Conservation (phyloP, 2,329 filamentous ascomycete genomes). For the Lasiodiplodia theobromae region DNA sequence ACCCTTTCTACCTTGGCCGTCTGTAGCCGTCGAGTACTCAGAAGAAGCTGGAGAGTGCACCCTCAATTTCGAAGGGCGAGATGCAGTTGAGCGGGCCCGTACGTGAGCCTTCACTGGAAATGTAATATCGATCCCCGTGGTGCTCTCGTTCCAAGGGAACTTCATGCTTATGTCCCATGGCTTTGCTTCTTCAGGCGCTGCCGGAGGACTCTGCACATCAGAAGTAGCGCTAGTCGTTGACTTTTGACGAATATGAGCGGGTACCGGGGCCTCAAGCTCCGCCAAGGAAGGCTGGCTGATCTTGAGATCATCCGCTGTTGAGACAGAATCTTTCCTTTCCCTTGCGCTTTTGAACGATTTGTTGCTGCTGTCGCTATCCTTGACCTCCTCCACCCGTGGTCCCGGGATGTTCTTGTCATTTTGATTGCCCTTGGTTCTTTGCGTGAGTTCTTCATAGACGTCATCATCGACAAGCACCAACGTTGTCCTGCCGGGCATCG, state of each 20-base stretch:
- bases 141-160: slow-evolving; percentile 33
- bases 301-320: background rate
- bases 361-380: slow-evolving; percentile 17
- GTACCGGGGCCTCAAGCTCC: slow-evolving; percentile 40
- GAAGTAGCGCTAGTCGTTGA: slow-evolving; percentile 28
- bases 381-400: background rate
- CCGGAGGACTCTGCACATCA: background rate
- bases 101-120: slow-evolving; percentile 31
- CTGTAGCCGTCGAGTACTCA: slow-evolving; percentile 19
- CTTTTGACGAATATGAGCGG: slow-evolving; percentile 34
- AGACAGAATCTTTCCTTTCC: slow-evolving; percentile 17
- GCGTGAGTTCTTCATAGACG: slow-evolving; percentile 42
- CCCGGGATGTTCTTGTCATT: background rate
- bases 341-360: slow-evolving; percentile 27
- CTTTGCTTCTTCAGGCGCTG: slow-evolving; percentile 17
- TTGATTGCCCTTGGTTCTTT: slow-evolving; percentile 21
- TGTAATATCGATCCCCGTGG: slow-evolving; percentile 31
- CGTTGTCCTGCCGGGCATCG: slow-evolving; percentile 42
- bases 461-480: slow-evolving; percentile 45
- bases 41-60: slow-evolving; percentile 17
- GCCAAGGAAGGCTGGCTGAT: slow-evolving; percentile 30
- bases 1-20: slow-evolving; percentile 1
- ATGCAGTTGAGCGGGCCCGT: slow-evolving; percentile 19
- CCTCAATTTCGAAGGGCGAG: slow-evolving; percentile 28
- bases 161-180: slow-evolving; percentile 33